Percentiles rank a stretch among this genome's conserved stretches.
Evolutionary conservation across 1,284 basidiomycete genomes (phyloP).

Genomic region (Phellinidium pouzarii): DNA sequence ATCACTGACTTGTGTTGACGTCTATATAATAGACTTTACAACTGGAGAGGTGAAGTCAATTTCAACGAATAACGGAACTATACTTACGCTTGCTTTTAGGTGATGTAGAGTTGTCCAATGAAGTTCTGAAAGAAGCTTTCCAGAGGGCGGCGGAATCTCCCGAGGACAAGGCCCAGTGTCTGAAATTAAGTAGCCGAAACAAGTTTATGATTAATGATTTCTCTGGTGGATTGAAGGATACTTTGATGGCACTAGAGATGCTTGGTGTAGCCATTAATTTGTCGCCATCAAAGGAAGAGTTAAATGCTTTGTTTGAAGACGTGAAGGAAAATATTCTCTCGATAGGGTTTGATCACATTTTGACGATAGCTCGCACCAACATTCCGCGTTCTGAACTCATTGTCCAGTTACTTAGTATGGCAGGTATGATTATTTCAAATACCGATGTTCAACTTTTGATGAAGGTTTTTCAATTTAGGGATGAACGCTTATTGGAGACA

Average conservation of each 20-base stretch:
- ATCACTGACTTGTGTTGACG: conserved; percentile 5
- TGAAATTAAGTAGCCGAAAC: conserved; percentile 56
- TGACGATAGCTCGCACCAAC: conserved; percentile 51
- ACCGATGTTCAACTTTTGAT: background rate
- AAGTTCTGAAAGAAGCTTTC: conserved; percentile 46
- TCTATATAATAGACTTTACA: conserved; percentile 38
- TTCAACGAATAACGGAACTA: background rate
- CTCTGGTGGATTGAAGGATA: conserved; percentile 49
- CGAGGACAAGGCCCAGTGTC: conserved; percentile 48
- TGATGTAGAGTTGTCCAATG: conserved; percentile 44
- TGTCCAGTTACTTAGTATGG: conserved; percentile 58
- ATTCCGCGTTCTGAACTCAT: conserved; percentile 54
- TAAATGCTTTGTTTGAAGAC: conserved; percentile 55
- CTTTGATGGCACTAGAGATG: conserved; percentile 48
- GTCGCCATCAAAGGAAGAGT: conserved; percentile 44
- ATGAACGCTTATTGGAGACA: conserved; percentile 65
- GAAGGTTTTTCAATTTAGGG: conserved; percentile 31
- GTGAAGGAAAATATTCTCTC: conserved; percentile 65
- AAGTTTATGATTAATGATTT: conserved; percentile 54
- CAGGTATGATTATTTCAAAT: conserved; percentile 37
- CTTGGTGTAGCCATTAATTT: conserved; percentile 56
- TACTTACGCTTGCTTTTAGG: conserved; percentile 29
- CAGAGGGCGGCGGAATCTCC: conserved; percentile 37
- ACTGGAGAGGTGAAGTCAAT: conserved; percentile 48
- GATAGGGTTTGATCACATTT: conserved; percentile 59